phyloP scores from a whole-genome alignment of 1,139 yeast genomes.

The Suhomyces chickasaworum region DNA sequence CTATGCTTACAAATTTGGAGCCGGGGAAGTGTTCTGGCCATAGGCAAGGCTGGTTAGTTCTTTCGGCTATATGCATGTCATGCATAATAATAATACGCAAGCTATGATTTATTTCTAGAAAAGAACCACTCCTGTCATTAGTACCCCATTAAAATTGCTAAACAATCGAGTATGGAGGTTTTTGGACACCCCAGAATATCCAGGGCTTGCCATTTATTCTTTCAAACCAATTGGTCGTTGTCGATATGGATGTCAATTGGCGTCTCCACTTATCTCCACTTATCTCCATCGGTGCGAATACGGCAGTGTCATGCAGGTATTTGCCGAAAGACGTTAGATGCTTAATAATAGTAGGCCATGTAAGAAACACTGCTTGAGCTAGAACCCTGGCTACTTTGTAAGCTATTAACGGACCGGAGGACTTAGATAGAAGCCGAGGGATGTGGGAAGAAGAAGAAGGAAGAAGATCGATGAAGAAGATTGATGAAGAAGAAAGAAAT shows the following conservation, averaged over 20 bases:
- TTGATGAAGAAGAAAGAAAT: no score
- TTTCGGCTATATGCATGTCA: slow-evolving; percentile 2
- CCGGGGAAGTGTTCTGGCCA: background rate
- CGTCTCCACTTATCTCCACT: background rate
- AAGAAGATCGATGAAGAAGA: no score
- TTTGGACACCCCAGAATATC: no score
- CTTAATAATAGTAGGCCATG: background rate
- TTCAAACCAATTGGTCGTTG: no score
- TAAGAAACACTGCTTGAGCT: background rate
- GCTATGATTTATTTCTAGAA: background rate
- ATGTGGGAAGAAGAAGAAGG: no score
- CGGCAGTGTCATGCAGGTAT: background rate
- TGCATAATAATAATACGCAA: background rate
- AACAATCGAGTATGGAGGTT: no score
- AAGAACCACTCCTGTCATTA: no score
- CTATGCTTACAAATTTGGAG: slow-evolving; percentile 3
- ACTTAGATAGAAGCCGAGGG: background rate
- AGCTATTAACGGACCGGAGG: background rate
- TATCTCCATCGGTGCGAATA: background rate
- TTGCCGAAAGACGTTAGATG: background rate
- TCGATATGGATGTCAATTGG: no score
- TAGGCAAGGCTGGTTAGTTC: background rate
- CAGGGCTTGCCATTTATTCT: no score
- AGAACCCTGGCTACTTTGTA: background rate
- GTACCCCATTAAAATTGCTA: no score